phyloP scores from a whole-genome alignment of 1,284 basidiomycete genomes.

The Cryptococcus deneoformans region DNA sequence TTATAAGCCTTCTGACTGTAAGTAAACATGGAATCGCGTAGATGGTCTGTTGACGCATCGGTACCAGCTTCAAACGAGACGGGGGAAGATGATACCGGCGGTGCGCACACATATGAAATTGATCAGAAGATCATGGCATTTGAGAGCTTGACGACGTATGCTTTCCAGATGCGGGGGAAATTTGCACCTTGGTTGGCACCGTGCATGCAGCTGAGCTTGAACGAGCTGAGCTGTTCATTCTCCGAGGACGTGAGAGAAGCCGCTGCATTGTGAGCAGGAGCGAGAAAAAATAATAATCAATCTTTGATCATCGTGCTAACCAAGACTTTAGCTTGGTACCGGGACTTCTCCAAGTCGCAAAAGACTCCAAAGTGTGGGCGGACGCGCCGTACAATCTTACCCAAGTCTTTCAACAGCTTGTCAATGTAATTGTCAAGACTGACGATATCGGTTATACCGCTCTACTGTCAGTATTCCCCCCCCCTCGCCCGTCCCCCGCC shows the following conservation, averaged over 20 bases:
- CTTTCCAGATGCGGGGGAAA: slow-evolving; percentile 61
- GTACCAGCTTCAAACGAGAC: too few species aligned
- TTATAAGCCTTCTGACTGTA: slow-evolving; percentile 57
- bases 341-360: slow-evolving; percentile 66
- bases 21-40: neutral
- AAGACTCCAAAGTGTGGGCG: slow-evolving; percentile 58
- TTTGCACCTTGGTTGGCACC: slow-evolving; percentile 72
- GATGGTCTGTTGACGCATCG: neutral
- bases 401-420: slow-evolving; percentile 65
- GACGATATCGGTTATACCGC: slow-evolving; percentile 69
- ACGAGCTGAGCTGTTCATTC: slow-evolving; percentile 67
- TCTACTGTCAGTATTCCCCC: slow-evolving; percentile 55
- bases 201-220: slow-evolving; percentile 69
- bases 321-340: slow-evolving; percentile 61
- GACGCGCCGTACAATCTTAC: slow-evolving; percentile 67
- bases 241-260: slow-evolving; percentile 77
- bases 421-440: slow-evolving; percentile 64
- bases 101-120: slow-evolving; percentile 61
- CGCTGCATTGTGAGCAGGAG: slow-evolving; percentile 60
- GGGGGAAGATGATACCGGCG: slow-evolving; percentile 47
- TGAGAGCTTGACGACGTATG: slow-evolving; percentile 76
- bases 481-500: slow-evolving; percentile 7
- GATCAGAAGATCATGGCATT: slow-evolving; percentile 83
- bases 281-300: neutral
- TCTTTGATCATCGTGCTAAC: too few species aligned